Base-by-base conservation (phyloP, 129 eudicot genomes). In the Pulicaria dysenterica region DNA sequence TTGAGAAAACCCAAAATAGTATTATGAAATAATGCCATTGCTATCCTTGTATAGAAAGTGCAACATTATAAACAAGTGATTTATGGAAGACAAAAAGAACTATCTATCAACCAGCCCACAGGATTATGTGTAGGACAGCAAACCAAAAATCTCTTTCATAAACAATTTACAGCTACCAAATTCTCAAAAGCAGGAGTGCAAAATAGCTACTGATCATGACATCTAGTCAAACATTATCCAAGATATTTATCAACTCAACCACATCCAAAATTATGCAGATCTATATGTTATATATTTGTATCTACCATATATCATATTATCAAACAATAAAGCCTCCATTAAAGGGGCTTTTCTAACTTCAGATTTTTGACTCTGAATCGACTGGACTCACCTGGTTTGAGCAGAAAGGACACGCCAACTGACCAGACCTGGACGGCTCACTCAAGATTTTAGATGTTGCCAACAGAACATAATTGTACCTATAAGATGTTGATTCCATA, bases 161-260 rank as follows among this genome's bases (percentile, higher is more conserved):
- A 24, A 43, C 10, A 39, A 63, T 46, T 9, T 68, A 53, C 76
- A 77, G 76, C 70, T 69, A 39, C 81, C 63, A 69, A 46, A 68
- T 77, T 77, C 43, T 17, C 19, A 38, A 59, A 69, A 58, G 70
- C 64, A 58, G 54, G 58, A 66, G n/a, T 49, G 17, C 40, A 54
- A n/a, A 75, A 75, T 24, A 24, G 31, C 31, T 16, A 16, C 46
- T 15, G 40, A 69, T 50, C 62, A 56, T 53, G 5, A 54, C 64
- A 54, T 64, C 3, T 64, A 8, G 39, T 64, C 54, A 62, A 40
- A 41, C 34, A 40, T 14, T 41, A 13, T 62, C 50, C 37, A 41
- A 62, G 14, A 39, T 62, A 40, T 58, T 62, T 62, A 3, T 62
- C 5, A 62, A 42, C 68, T 62, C 34, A 40, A 5, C 6, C 68